These are phyloP conservation scores for Erysiphe pisi DNA, from an alignment of 2,329 filamentous ascomycete genomes.

Conservation along the genomic window DNA sequence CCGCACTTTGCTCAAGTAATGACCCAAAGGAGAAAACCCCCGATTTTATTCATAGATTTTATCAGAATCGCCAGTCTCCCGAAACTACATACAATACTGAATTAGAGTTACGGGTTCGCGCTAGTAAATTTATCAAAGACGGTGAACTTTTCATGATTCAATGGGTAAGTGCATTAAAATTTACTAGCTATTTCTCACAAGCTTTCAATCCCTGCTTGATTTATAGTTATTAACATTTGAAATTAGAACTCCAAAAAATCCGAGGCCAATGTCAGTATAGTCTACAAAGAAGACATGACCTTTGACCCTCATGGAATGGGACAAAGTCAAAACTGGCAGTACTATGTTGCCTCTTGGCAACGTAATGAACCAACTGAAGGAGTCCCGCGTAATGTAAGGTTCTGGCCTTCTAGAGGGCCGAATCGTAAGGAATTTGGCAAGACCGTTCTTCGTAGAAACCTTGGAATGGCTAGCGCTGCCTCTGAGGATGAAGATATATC, in stretches of 20 bases:
- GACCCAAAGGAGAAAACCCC: constrained; percentile 90
- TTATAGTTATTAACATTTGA: neutral
- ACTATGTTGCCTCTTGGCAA: constrained; percentile 87
- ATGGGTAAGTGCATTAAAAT: constrained; percentile 56
- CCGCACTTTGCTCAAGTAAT: constrained; percentile 67
- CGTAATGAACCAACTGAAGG: constrained; percentile 82
- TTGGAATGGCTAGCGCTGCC: constrained; percentile 51
- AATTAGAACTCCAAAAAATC: constrained; percentile 53
- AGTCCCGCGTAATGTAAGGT: constrained; percentile 48
- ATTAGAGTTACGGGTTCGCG: constrained; percentile 80
- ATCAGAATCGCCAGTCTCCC: constrained; percentile 66
- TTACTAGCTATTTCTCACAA: neutral
- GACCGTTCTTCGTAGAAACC: constrained; percentile 59
- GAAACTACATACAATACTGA: constrained; percentile 84
- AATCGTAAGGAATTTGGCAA: constrained; percentile 26
- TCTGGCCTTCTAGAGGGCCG: constrained; percentile 2
- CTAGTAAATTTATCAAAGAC: constrained; percentile 86
- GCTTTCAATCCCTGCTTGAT: neutral
- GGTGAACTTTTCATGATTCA: constrained; percentile 81
- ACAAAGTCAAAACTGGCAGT: constrained; percentile 74
- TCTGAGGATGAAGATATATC: constrained; percentile 55
- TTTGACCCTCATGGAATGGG: constrained; percentile 86
- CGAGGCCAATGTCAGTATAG: constrained; percentile 61
- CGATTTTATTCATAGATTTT: constrained; percentile 79
- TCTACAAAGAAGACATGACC: constrained; percentile 59